phyloP scores from a whole-genome alignment of 257 asterid genomes.

The Buddleja alternifolia region DNA sequence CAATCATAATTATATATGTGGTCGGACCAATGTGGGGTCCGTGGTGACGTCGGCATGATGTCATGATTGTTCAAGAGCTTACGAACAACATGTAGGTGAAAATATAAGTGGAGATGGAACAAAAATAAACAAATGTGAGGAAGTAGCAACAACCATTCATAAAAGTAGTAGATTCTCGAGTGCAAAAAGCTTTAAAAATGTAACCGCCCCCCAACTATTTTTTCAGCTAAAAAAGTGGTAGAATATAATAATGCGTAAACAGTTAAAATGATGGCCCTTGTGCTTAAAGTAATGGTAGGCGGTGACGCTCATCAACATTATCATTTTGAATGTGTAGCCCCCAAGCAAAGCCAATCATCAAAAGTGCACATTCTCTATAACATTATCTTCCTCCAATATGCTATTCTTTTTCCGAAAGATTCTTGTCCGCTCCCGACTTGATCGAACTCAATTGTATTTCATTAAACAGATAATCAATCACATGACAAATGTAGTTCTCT shows the following conservation, averaged over 20 bases:
- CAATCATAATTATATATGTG: too few relatives aligned
- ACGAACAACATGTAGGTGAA: too few relatives aligned
- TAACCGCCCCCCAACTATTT: constrained; percentile 39
- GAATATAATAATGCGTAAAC: constrained; percentile 2
- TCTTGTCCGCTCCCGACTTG: too few relatives aligned
- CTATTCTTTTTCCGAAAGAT: too few relatives aligned
- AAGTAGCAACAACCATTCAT: constrained; percentile 17
- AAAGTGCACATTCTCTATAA: constrained; percentile 27
- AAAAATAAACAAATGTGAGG: not conserved
- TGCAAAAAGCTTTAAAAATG: not conserved
- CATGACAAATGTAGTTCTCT: too few relatives aligned
- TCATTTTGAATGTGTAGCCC: constrained; percentile 36
- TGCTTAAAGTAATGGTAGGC: constrained; percentile 36
- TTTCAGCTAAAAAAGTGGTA: not conserved
- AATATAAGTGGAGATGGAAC: too few relatives aligned
- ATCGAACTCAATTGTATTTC: too few relatives aligned
- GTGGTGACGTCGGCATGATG: too few relatives aligned
- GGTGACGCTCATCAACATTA: not conserved
- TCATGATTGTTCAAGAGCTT: too few relatives aligned
- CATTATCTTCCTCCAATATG: constrained; percentile 18
- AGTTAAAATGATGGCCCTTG: constrained; percentile 33
- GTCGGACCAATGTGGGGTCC: too few relatives aligned
- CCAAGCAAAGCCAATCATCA: constrained; percentile 37
- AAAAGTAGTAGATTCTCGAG: constrained; percentile 31
- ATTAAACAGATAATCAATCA: too few relatives aligned